A percentile compares a stretch with the other conserved stretches of the same genome.
phyloP scores from a whole-genome alignment of 2,329 filamentous ascomycete genomes.

The Epichloe glyceriae region DNA sequence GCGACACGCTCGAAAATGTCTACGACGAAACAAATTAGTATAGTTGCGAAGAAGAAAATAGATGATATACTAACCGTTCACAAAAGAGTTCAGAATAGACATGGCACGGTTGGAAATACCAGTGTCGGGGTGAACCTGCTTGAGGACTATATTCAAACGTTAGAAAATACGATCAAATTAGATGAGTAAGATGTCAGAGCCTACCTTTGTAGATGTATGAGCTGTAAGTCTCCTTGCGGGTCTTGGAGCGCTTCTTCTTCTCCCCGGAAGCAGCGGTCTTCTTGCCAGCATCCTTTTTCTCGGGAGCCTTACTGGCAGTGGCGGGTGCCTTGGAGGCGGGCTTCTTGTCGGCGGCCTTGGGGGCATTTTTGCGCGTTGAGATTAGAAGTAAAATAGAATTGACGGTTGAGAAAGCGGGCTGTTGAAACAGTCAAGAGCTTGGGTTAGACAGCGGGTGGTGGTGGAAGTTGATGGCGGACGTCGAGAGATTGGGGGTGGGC shows the following conservation, averaged over 20 bases:
- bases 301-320: constrained; percentile 53
- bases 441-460: constrained; percentile 23
- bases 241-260: constrained; percentile 99
- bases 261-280: constrained; percentile 94
- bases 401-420: not conserved
- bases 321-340: constrained; percentile 92
- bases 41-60: not conserved
- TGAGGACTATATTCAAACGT: constrained; percentile 57
- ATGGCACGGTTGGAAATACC: constrained; percentile 99
- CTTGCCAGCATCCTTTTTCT: constrained; percentile 99
- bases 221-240: constrained; percentile 99
- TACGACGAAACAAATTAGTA: constrained; percentile 19
- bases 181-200: not conserved
- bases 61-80: constrained; percentile 61
- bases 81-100: constrained; percentile 99
- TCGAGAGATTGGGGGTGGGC: constrained; percentile 35
- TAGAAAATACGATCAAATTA: not conserved
- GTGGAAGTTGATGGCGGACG: constrained; percentile 33
- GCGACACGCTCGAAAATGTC: constrained; percentile 99
- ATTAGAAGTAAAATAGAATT: constrained; percentile 8
- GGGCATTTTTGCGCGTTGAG: constrained; percentile 61
- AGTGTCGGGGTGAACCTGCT: constrained; percentile 99
- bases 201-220: constrained; percentile 99
- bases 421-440: constrained; percentile 10
- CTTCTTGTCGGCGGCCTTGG: constrained; percentile 98